These are phyloP conservation scores for Trifolium subterraneum DNA, from an alignment of 306 rosid species.

Conservation along the genomic window DNA sequence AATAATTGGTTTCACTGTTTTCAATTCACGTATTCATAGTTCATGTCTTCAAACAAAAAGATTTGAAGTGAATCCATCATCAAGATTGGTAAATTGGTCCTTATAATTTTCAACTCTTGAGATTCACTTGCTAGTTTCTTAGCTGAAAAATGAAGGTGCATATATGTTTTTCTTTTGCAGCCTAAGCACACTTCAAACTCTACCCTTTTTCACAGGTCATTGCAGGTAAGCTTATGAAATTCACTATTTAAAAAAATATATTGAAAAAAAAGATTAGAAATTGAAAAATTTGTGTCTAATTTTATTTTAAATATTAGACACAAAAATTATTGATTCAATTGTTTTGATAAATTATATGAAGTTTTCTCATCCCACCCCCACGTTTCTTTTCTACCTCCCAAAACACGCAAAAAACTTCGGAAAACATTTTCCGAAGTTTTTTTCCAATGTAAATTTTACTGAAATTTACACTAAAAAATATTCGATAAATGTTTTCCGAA, in stretches of 20 bases:
- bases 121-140: slow-evolving; percentile 10
- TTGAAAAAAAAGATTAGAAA: neutral
- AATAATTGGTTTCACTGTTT: slow-evolving; percentile 48
- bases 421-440: no score
- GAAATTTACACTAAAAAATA: no score
- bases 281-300: neutral
- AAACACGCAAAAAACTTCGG: no score
- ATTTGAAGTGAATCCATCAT: slow-evolving; percentile 41
- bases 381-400: no score
- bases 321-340: no score
- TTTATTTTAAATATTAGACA: neutral
- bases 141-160: slow-evolving; percentile 25
- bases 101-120: neutral
- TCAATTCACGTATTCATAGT: slow-evolving; percentile 40
- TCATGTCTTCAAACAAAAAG: slow-evolving; percentile 48
- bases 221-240: slow-evolving; percentile 48
- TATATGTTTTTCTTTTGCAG: slow-evolving; percentile 49
- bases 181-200: slow-evolving; percentile 61
- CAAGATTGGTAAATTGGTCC: slow-evolving; percentile 45
- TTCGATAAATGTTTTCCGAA: no score
- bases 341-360: no score
- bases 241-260: neutral
- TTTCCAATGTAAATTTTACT: no score
- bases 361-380: no score
- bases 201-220: slow-evolving; percentile 45